Conservation (phyloP, 108 stramenopile species). For the Nitzschia palea region DNA sequence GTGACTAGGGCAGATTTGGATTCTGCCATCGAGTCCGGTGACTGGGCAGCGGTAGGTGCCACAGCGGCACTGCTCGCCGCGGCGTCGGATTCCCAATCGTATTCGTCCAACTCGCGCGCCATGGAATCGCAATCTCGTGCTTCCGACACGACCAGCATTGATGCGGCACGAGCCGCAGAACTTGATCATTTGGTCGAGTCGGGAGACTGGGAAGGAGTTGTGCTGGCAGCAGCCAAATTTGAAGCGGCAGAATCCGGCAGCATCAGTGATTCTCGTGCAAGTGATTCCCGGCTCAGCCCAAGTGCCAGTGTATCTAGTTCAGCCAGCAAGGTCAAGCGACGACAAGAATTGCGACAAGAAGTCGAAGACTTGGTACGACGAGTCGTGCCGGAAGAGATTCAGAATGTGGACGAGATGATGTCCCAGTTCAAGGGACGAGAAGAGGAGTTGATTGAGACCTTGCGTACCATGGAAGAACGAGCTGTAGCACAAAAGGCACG, state of each 20-base stretch:
- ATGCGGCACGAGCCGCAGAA: constrained; percentile 72
- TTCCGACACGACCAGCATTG: constrained; percentile 24
- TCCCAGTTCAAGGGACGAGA: constrained; percentile 83
- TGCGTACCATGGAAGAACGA: constrained; percentile 89
- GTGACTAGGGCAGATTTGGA: constrained; percentile 61
- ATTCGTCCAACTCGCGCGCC: constrained; percentile 38
- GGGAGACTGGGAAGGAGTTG: constrained; percentile 90
- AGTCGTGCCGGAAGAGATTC: constrained; percentile 87
- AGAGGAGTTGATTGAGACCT: constrained; percentile 84
- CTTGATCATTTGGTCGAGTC: constrained; percentile 86
- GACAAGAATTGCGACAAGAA: constrained; percentile 70
- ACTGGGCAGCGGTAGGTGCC: constrained; percentile 89
- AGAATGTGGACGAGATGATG: constrained; percentile 93
- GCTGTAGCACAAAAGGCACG: constrained; percentile 79
- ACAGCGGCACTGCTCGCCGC: constrained; percentile 82
- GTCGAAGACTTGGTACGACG: constrained; percentile 80
- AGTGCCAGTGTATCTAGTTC: neutral
- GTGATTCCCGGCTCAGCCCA: too few relatives aligned
- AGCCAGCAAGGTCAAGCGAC: constrained; percentile 38
- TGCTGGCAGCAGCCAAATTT: constrained; percentile 77
- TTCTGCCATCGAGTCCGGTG: constrained; percentile 75
- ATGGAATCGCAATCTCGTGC: constrained; percentile 21
- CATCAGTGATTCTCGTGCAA: neutral
- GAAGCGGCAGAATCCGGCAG: constrained; percentile 51
- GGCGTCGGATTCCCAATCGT: constrained; percentile 70